phyloP scores from a whole-genome alignment of 106 monocot genomes.

The Phalaenopsis equestris region DNA sequence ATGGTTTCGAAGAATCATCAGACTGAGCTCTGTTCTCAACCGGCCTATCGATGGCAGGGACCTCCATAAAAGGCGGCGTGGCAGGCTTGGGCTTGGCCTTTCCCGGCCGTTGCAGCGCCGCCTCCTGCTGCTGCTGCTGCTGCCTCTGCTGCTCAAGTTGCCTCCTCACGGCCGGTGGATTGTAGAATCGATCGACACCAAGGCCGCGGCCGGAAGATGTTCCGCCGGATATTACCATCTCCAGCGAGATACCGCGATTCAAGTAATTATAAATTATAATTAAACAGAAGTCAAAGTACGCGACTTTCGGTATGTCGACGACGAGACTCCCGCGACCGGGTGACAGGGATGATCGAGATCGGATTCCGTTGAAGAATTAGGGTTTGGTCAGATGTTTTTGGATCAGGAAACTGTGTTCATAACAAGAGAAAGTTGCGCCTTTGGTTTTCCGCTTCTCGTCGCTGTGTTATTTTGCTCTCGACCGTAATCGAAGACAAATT shows the following conservation, averaged over 20 bases:
- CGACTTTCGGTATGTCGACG: background rate
- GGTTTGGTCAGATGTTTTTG: constrained; percentile 13
- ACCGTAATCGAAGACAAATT: too few species aligned
- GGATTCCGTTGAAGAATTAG: constrained; percentile 10
- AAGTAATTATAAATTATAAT: background rate
- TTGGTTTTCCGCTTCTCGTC: constrained; percentile 16
- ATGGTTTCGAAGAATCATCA: constrained; percentile 42
- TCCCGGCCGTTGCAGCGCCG: constrained; percentile 7
- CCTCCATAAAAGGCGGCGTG: background rate
- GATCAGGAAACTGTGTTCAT: constrained; percentile 6
- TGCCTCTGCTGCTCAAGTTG: constrained; percentile 31
- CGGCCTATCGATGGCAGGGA: constrained; percentile 3
- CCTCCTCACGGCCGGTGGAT: constrained; percentile 31
- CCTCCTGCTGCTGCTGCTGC: constrained; percentile 24
- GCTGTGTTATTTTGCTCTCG: background rate
- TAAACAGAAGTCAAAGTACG: background rate
- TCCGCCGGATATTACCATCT: constrained; percentile 41
- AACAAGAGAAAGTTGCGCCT: constrained; percentile 2
- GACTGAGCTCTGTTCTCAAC: constrained; percentile 31
- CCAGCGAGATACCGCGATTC: background rate
- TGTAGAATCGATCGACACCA: constrained; percentile 69
- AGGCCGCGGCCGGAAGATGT: constrained; percentile 38
- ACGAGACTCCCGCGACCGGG: background rate
- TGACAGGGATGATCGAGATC: background rate
- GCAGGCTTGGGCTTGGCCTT: constrained; percentile 17